Evolutionary conservation across 805 yeast species (phyloP).

Genomic region (Wickerhamomyces chaumierensis): DNA sequence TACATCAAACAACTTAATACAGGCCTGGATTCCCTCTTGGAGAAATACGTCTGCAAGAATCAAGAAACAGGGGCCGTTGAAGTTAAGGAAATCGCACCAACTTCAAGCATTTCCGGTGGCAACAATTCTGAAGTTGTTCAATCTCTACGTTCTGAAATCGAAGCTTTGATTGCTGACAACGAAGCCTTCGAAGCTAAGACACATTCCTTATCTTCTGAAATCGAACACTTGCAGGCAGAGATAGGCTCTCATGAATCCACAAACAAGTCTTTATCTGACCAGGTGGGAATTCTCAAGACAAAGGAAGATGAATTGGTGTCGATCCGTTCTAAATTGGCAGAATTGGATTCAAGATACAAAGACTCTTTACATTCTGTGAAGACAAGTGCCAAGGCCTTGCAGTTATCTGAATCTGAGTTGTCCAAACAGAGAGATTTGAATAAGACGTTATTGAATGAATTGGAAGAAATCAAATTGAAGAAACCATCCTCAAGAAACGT

Average conservation of each 20-base stretch:
- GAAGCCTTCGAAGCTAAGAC: constrained; percentile 26
- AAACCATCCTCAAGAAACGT: constrained; percentile 13
- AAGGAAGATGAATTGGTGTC: constrained; percentile 17
- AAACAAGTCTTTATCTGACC: not conserved
- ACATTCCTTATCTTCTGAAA: constrained; percentile 24
- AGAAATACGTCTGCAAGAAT: constrained; percentile 15
- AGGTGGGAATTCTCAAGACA: constrained; percentile 2
- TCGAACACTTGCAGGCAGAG: constrained; percentile 7
- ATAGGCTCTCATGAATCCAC: constrained; percentile 13
- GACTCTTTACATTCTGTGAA: constrained; percentile 62
- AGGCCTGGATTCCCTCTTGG: constrained; percentile 19
- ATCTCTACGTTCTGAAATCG: constrained; percentile 42
- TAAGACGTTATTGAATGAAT: constrained; percentile 47
- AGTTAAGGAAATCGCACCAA: not conserved
- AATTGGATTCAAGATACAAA: constrained; percentile 51
- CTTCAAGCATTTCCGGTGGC: not conserved
- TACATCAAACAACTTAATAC: constrained; percentile 17
- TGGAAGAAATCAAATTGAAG: constrained; percentile 54
- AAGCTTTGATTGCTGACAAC: constrained; percentile 38
- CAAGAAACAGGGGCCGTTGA: constrained; percentile 11
- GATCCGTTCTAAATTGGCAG: constrained; percentile 20
- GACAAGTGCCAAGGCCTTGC: constrained; percentile 66
- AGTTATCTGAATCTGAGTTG: constrained; percentile 62
- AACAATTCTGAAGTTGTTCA: constrained; percentile 4
- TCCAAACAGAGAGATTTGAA: constrained; percentile 45